phyloP scores from a whole-genome alignment of 2,329 filamentous ascomycete genomes.

The Coniochaeta sp. region DNA sequence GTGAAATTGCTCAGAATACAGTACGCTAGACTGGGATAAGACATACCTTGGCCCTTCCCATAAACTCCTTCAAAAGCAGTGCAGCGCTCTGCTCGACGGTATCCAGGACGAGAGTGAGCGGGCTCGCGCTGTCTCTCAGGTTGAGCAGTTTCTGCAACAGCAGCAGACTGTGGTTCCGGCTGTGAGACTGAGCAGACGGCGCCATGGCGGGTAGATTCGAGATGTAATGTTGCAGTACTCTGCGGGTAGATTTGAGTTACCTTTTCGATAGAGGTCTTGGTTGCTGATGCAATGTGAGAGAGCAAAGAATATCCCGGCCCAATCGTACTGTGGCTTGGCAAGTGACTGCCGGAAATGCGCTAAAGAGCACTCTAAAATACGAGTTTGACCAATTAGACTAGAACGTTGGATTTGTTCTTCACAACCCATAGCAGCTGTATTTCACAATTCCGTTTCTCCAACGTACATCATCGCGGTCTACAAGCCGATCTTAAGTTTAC shows the following conservation, averaged over 20 bases:
- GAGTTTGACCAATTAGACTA: neutral
- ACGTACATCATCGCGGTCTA: neutral
- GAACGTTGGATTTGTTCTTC: neutral
- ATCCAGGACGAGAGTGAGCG: constrained; percentile 81
- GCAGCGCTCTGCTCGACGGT: constrained; percentile 73
- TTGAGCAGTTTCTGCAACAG: constrained; percentile 77
- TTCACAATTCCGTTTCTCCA: neutral
- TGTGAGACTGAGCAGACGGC: constrained; percentile 53
- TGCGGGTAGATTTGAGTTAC: neutral
- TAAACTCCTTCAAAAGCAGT: constrained; percentile 66
- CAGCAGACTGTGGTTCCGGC: constrained; percentile 76
- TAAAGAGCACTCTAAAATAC: neutral
- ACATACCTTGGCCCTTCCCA: constrained; percentile 63
- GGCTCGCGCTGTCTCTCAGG: constrained; percentile 71
- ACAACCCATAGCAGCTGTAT: neutral
- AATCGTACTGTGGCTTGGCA: neutral
- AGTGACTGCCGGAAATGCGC: neutral
- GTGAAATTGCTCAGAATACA: neutral
- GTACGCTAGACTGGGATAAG: neutral
- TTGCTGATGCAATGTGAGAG: neutral
- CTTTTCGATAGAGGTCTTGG: neutral
- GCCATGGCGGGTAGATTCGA: constrained; percentile 35
- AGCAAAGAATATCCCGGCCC: neutral
- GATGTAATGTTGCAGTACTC: neutral
- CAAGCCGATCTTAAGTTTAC: neutral